Evolutionary conservation across 1,284 basidiomycete species (phyloP).

Genomic region (Ceratobasidium sp.): DNA sequence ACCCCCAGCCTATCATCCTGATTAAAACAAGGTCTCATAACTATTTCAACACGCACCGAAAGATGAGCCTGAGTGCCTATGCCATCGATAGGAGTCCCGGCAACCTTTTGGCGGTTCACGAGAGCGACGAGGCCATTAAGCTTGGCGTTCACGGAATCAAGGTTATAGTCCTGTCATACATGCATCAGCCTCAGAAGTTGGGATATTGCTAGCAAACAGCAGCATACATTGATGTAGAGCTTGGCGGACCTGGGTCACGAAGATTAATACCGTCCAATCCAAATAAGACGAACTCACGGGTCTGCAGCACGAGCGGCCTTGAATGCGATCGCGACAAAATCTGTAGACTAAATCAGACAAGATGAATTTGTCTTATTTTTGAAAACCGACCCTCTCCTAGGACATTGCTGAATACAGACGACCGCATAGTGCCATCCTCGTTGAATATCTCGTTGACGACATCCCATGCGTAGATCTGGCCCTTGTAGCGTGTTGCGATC

Average conservation of each 20-base stretch:
- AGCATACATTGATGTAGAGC: conserved; percentile 42
- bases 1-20: conserved; percentile 59
- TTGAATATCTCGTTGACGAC: conserved; percentile 36
- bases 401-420: conserved; percentile 33
- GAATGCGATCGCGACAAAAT: conserved; percentile 44
- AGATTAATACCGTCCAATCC: neutral
- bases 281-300: neutral
- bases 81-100: conserved; percentile 5
- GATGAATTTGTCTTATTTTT: neutral
- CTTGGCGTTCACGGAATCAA: conserved; percentile 29
- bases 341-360: neutral
- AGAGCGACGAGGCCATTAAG: conserved; percentile 12
- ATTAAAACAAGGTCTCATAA: too few relatives aligned
- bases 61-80: too few relatives aligned
- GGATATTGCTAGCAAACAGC: neutral
- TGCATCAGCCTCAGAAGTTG: neutral
- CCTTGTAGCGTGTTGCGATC: conserved; percentile 18
- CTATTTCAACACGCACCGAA: too few relatives aligned
- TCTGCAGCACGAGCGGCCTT: conserved; percentile 33
- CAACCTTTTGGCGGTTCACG: conserved; percentile 22
- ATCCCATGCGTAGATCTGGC: conserved; percentile 32
- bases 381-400: conserved; percentile 33
- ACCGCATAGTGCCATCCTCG: conserved; percentile 39
- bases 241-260: conserved; percentile 39
- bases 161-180: conserved; percentile 35